Evolutionary conservation across 2,329 filamentous ascomycete species (phyloP).

Genomic region (Cercospora nicotianae): DNA sequence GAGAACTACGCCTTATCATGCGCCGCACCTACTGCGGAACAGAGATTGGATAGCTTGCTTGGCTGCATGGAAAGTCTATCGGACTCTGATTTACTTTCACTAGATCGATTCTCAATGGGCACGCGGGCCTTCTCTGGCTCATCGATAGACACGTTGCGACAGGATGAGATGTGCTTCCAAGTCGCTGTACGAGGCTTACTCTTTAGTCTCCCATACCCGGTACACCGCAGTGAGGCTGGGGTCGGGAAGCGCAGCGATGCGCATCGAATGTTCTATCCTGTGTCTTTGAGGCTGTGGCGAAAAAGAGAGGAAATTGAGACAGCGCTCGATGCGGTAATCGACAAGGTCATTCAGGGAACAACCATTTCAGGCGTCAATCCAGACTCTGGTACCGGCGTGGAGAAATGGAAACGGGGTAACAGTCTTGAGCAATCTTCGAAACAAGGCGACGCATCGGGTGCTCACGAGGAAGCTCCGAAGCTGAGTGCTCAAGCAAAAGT

Average conservation of each 20-base stretch:
- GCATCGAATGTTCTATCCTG: constrained; percentile 90
- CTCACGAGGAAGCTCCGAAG: background rate
- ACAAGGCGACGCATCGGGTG: background rate
- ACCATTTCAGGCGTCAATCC: constrained; percentile 47
- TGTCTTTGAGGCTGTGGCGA: constrained; percentile 79
- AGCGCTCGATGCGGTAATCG: constrained; percentile 66
- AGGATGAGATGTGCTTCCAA: constrained; percentile 93
- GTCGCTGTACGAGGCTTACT: constrained; percentile 83
- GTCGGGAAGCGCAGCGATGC: constrained; percentile 54
- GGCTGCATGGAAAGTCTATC: constrained; percentile 86
- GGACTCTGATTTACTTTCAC: constrained; percentile 79
- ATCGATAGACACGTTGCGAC: constrained; percentile 71
- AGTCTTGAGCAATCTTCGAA: background rate
- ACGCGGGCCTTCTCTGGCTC: constrained; percentile 51
- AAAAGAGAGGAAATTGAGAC: constrained; percentile 78
- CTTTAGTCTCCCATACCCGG: constrained; percentile 80
- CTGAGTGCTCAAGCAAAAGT: constrained; percentile 55
- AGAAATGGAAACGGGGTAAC: constrained; percentile 28
- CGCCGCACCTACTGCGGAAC: constrained; percentile 58
- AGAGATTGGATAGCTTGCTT: constrained; percentile 74
- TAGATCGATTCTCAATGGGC: constrained; percentile 67
- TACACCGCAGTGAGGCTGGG: constrained; percentile 59
- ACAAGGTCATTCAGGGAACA: constrained; percentile 34
- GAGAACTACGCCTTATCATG: constrained; percentile 93
- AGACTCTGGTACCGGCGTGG: constrained; percentile 15